These are phyloP conservation scores for Citrus mangshanensis DNA, from an alignment of 345 rosid genomes.

Conservation along the genomic window DNA sequence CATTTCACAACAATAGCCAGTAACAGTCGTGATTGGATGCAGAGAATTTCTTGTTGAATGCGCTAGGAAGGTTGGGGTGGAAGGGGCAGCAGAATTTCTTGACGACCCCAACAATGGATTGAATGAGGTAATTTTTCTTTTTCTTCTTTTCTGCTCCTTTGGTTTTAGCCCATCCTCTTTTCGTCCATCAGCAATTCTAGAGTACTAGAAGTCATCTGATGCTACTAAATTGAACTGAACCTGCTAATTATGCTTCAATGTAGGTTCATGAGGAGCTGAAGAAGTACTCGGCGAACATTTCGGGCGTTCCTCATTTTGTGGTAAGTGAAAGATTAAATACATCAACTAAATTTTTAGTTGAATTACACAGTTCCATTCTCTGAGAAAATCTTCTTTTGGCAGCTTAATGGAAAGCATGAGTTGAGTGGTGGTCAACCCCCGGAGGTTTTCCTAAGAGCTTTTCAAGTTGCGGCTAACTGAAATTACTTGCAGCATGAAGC, in stretches of 20 bases:
- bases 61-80: constrained; percentile 67
- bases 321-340: constrained; percentile 34
- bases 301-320: constrained; percentile 79
- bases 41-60: constrained; percentile 84
- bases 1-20: not conserved
- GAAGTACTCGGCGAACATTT: constrained; percentile 52
- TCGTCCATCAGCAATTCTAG: not conserved
- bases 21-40: constrained; percentile 13
- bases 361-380: not conserved
- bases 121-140: constrained; percentile 38
- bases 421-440: constrained; percentile 82
- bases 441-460: constrained; percentile 65
- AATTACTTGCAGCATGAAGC: not conserved
- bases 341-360: not conserved
- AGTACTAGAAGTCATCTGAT: not conserved
- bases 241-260: constrained; percentile 7
- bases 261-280: constrained; percentile 72
- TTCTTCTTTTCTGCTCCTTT: not conserved
- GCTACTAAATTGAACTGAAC: constrained; percentile 10
- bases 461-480: constrained; percentile 46
- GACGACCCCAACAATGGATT: constrained; percentile 68
- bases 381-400: constrained; percentile 19
- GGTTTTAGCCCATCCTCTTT: not conserved
- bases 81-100: constrained; percentile 81
- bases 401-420: constrained; percentile 77